phyloP scores from a whole-genome alignment of 1,284 basidiomycete genomes.

The Tylopilus orsonianus region DNA sequence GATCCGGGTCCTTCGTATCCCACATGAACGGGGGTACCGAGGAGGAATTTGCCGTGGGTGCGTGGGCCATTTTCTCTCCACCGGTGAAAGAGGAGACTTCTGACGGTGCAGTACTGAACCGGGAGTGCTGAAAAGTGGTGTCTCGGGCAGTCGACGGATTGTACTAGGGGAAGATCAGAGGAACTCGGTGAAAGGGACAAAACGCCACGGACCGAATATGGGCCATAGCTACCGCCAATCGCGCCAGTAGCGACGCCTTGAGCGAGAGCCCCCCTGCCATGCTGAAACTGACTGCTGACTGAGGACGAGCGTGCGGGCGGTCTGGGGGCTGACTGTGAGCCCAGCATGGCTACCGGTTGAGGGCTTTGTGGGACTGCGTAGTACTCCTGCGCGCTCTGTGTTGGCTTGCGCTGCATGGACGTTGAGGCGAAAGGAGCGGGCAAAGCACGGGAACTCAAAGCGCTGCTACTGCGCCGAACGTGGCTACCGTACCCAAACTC shows the following conservation, averaged over 20 bases:
- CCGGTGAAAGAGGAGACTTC: constrained; percentile 51
- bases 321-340: constrained; percentile 32
- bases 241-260: constrained; percentile 70
- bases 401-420: constrained; percentile 36
- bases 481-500: constrained; percentile 26
- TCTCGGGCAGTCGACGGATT: constrained; percentile 51
- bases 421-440: constrained; percentile 13
- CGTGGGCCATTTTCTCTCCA: constrained; percentile 38
- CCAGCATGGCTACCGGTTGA: constrained; percentile 31
- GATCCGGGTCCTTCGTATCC: too few relatives aligned
- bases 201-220: constrained; percentile 64
- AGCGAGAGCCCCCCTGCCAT: constrained; percentile 54
- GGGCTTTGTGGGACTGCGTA: constrained; percentile 53
- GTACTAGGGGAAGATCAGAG: constrained; percentile 44
- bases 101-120: constrained; percentile 63
- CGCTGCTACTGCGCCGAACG: constrained; percentile 18
- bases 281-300: constrained; percentile 33
- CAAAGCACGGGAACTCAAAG: constrained; percentile 11
- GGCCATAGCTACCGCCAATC: constrained; percentile 75
- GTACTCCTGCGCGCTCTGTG: constrained; percentile 37
- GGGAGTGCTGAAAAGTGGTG: constrained; percentile 44
- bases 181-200: constrained; percentile 1
- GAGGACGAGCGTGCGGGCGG: constrained; percentile 33
- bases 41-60: constrained; percentile 31
- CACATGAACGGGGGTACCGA: too few relatives aligned